These are phyloP conservation scores for Artemisia annua DNA, from an alignment of 129 eudicot species.

Conservation along the genomic window DNA sequence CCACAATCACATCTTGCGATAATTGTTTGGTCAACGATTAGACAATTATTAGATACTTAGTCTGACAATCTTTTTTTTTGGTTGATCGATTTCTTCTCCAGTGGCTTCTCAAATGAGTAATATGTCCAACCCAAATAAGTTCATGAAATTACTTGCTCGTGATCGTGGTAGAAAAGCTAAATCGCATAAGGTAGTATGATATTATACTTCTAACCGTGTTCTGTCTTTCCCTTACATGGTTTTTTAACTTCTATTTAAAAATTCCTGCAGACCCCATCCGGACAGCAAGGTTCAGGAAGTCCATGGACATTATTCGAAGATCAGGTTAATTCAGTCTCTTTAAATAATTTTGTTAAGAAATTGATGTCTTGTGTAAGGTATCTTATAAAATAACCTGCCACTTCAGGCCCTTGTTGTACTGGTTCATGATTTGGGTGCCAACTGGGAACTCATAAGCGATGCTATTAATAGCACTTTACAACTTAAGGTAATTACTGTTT, in stretches of 20 bases:
- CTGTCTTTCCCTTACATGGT: constrained; percentile 8
- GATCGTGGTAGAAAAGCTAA: constrained; percentile 84
- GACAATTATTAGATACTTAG: constrained; percentile 43
- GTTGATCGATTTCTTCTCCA: constrained; percentile 62
- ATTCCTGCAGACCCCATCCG: constrained; percentile 51
- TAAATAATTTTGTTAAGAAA: not conserved
- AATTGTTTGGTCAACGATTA: constrained; percentile 54
- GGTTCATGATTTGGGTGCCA: constrained; percentile 96
- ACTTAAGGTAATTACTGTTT: constrained; percentile 59
- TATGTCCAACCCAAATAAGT: constrained; percentile 76
- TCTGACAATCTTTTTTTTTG: constrained; percentile 45
- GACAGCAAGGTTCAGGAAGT: constrained; percentile 77
- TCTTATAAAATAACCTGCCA: not conserved
- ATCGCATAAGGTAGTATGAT: constrained; percentile 61
- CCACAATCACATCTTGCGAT: not conserved
- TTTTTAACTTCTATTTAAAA: not conserved
- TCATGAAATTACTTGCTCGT: constrained; percentile 73
- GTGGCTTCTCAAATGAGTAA: constrained; percentile 93
- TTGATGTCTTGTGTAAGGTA: constrained; percentile 11
- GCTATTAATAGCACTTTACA: constrained; percentile 83
- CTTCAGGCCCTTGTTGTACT: constrained; percentile 96
- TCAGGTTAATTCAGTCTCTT: constrained; percentile 47
- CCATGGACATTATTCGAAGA: constrained; percentile 90
- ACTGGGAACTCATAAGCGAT: constrained; percentile 98
- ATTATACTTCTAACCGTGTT: not conserved